Base-by-base conservation (phyloP, 78 protist genomes). In the Polysphondylium violaceum region DNA sequence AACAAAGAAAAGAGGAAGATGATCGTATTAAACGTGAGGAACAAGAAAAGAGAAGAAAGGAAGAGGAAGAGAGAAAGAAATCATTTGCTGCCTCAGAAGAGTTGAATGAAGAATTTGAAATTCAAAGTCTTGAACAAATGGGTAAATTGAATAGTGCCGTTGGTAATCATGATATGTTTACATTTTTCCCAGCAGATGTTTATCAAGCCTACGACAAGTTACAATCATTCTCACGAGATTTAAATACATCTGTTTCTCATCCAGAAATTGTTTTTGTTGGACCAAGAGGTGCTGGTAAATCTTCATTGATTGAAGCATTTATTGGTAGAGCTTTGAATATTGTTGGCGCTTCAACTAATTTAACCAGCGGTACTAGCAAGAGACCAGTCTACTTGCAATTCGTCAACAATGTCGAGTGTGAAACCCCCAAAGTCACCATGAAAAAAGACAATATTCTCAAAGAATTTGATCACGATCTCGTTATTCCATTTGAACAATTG, bases 241-340 rank as follows among this genome's bases (percentile, higher is more conserved):
- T 77, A 40, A 92, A 92, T 56, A 83, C 85, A 56, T 55, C 75
- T 19, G 27, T 92, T 27, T 23, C 68, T 25, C 74, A 74, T 27
- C 95, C 95, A 56, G 95, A 92, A 50, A 79, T 92, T 71, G 95
- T 92, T 21, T 73, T 92, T 61, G 81, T 92, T 71, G 95, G 95
- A 50, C 86, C 67, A 61, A 83, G 74, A 60, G 33, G 86, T 31
- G 5, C 78, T n/a, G 95, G 95, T 38, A 92, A 83, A 65, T 92
- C 95, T 47, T 53, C 88, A 33, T 64, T 93, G 14, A 68, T 93
- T 73, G 96, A 93, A 76, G 23, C 94, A 27, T 69, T 93, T 41
- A 72, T 93, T 73, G 96, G 96, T 50, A 63, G 85, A 47, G 67
- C 93, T 31, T 75, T 93, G 50, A 83, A 91, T 59, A 68, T 75